These are phyloP conservation scores for Umbelopsis sp. DNA, from an alignment of 371 early-diverging fungal genomes.

Conservation along the genomic window DNA sequence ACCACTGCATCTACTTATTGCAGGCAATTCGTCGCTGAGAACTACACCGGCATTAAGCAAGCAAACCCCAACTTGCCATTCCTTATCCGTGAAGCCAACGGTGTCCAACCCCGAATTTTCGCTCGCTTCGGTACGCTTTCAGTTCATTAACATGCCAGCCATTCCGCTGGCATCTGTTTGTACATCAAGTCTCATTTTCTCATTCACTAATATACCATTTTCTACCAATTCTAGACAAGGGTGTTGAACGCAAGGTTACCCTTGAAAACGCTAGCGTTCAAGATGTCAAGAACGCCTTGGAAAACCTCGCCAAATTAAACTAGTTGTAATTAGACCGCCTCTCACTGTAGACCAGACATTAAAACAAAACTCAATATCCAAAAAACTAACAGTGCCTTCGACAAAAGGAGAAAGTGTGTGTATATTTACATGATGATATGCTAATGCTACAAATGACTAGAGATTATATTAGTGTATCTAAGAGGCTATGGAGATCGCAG, in stretches of 20 bases:
- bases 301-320: constrained; percentile 59
- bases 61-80: constrained; percentile 90
- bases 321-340: constrained; percentile 24
- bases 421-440: neutral
- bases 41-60: constrained; percentile 80
- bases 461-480: too few species aligned
- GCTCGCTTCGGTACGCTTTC: constrained; percentile 81
- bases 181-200: neutral
- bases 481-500: too few species aligned
- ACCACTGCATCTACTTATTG: neutral
- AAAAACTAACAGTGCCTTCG: neutral
- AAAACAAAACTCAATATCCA: neutral
- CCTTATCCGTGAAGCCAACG: constrained; percentile 87
- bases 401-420: neutral
- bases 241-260: constrained; percentile 79
- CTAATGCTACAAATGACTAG: too few species aligned
- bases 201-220: neutral
- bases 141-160: neutral
- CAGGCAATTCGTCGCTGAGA: constrained; percentile 83
- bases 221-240: constrained; percentile 64
- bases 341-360: constrained; percentile 24
- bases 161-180: neutral
- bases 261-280: constrained; percentile 76
- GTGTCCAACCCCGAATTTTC: constrained; percentile 86
- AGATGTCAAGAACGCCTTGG: constrained; percentile 74